Evolutionary conservation across 179 eudicot genomes (phyloP), one percentile per base, ranked within the genome.

Genomic region (Beta macrorhiza): DNA sequence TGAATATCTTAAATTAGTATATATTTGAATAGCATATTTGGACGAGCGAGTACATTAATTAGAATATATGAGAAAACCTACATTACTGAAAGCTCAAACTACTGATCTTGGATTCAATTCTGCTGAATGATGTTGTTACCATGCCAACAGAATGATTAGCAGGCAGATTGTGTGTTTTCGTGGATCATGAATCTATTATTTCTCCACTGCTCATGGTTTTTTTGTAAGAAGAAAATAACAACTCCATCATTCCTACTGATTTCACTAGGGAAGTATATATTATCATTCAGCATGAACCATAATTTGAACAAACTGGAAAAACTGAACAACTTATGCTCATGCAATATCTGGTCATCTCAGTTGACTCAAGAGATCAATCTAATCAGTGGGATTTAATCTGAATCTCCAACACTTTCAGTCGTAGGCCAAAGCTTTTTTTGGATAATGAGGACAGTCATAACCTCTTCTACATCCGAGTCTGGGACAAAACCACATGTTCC

Each of bases 361-460:
- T 64, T 25, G 52, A 10, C 32, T 51, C 17, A 7, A 25, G 77
- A 44, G 0, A 49, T 49, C 52, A 19, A 25, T 29, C 7, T 20
- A 14, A 44, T 52, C 16, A 52, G 19, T 2, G 19, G 56, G 37
- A 20, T 70, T 77, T 78, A 87, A 42, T 83, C 86, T 14, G 85
- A 76, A 12, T 85, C 85, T 57, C 32, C 13, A 11, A 65, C 70
- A 76, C 77, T 72, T 15, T 75, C 86, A 16, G 69, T 78, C 20
- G 82, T 70, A 61, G 57, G 57, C 89, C 87, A 87, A 14, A 87
- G 71, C 63, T 81, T 84, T 82, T 87, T 87, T 22, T 83, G 90
- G 29, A 87, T 82, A 19, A 87, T 67, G 67, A 87, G 37, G 22
- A 83, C 90, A 0, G 79, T 58, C 55, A 25, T 67, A 71, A 83